Evolutionary conservation across 495 filamentous ascomycete genomes (phyloP), one percentile per base, ranked within the genome.

Genomic region (Niebla homalea): DNA sequence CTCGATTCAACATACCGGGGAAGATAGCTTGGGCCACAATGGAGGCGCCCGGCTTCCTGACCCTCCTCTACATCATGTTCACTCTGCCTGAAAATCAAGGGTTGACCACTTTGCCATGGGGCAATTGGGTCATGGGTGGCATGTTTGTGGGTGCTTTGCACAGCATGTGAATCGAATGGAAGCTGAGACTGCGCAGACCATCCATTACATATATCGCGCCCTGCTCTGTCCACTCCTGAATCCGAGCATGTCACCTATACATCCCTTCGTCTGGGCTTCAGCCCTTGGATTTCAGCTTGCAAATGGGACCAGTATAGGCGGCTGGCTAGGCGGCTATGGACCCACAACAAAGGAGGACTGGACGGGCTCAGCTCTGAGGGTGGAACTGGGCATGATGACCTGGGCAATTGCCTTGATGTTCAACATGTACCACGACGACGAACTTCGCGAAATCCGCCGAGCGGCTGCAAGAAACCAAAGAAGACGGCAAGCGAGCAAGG

Each of bases 171-270:
- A 2, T 23, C 10, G 5, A 2, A 1, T 15, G 5, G 26, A 25
- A 25, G n/a, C 42, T 45, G 26, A 45, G n/a, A 26, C 15, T 61
- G 76, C 46, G 3, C 50, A 72, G 67, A 62, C 61, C 11, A 75
- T 85, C 52, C 92, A 98, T 66, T 98, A 98, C 67, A 50, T 78
- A 59, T 88, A 98, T 72, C 86, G 92, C 54, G 85, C 90, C 18
- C 64, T 96, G 48, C 65, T 95, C 50, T 79, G 80, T 35, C 89
- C 92, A 1, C 67, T 89, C 55, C 71, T 89, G 26, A 87, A 89
- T 47, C 89, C 88, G 0, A 84, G 79, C 64, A 95, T 98, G 84
- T 89, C 89, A 8, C 89, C 89, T 20, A 84, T 90, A 45, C 85
- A 88, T 62, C 54, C 74, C 10, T 48, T 76, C 16, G 67, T 95